phyloP scores from a whole-genome alignment of 1,284 basidiomycete genomes.

The Pseudozyma flocculosa region DNA sequence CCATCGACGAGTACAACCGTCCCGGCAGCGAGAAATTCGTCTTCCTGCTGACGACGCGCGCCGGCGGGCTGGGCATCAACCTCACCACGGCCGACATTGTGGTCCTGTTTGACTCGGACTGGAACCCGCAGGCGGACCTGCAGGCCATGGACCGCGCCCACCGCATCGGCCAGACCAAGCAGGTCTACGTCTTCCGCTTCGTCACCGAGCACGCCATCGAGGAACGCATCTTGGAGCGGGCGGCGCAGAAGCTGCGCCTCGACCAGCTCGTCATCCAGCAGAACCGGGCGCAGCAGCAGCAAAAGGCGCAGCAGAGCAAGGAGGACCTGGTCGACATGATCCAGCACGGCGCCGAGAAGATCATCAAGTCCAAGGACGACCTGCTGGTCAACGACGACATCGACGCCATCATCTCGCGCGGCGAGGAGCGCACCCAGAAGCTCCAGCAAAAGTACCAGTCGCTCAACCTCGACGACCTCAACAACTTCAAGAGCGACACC shows the following conservation, averaged over 20 bases:
- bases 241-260: constrained; percentile 90
- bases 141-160: constrained; percentile 99
- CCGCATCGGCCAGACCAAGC: constrained; percentile 97
- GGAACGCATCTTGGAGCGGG: constrained; percentile 93
- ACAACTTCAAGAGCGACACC: constrained; percentile 93
- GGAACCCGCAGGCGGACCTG: constrained; percentile 98
- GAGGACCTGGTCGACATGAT: constrained; percentile 98
- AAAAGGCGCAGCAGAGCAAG: constrained; percentile 79
- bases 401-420: constrained; percentile 77
- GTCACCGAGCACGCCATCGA: constrained; percentile 95
- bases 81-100: constrained; percentile 93
- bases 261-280: constrained; percentile 99
- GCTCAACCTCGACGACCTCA: constrained; percentile 89
- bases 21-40: constrained; percentile 94
- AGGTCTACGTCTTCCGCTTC: constrained; percentile 97
- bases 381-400: constrained; percentile 87
- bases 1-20: constrained; percentile 98
- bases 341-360: constrained; percentile 93
- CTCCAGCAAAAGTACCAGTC: constrained; percentile 90
- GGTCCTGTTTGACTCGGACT: constrained; percentile 96
- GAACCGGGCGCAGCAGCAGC: constrained; percentile 68
- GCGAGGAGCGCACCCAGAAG: constrained; percentile 83
- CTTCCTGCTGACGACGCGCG: constrained; percentile 93
- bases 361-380: constrained; percentile 70
- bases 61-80: constrained; percentile 98